These are phyloP conservation scores for Aspergillus funiculosus DNA, from an alignment of 495 filamentous ascomycete genomes.

Conservation along the genomic window DNA sequence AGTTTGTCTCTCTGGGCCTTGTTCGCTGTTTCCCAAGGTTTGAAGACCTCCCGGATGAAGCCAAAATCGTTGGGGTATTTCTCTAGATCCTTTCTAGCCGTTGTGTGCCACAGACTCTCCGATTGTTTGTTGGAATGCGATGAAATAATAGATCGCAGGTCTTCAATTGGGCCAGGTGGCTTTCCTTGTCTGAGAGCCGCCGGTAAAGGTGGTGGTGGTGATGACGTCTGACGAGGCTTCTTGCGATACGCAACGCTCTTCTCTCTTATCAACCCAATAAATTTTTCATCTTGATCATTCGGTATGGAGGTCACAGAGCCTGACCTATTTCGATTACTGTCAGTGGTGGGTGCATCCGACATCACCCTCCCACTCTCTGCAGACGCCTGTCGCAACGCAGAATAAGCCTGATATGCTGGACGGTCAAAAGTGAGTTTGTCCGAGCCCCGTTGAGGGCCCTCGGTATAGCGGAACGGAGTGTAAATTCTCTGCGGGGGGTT, in stretches of 20 bases:
- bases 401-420: conserved; percentile 44
- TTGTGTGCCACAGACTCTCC: conserved; percentile 33
- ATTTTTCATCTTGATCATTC: conserved; percentile 37
- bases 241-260: conserved; percentile 39
- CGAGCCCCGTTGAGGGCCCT: conserved; percentile 44
- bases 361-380: conserved; percentile 41
- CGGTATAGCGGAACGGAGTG: conserved; percentile 42
- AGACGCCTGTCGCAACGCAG: conserved; percentile 40
- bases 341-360: conserved; percentile 27
- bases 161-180: conserved; percentile 24
- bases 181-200: conserved; percentile 27
- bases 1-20: conserved; percentile 37
- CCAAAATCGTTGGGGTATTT: conserved; percentile 43
- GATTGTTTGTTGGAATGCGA: conserved; percentile 31
- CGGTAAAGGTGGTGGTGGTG: conserved; percentile 28
- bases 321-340: conserved; percentile 13
- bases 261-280: conserved; percentile 43
- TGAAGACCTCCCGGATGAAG: conserved; percentile 42
- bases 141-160: conserved; percentile 33
- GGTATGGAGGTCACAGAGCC: conserved; percentile 17
- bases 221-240: conserved; percentile 15
- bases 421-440: conserved; percentile 35
- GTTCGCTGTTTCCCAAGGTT: conserved; percentile 43
- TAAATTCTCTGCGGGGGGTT: conserved; percentile 45
- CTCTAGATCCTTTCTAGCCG: conserved; percentile 30